phyloP scores from a whole-genome alignment of 176 grass and related monocot genomes.

The Phoenix dactylifera region DNA sequence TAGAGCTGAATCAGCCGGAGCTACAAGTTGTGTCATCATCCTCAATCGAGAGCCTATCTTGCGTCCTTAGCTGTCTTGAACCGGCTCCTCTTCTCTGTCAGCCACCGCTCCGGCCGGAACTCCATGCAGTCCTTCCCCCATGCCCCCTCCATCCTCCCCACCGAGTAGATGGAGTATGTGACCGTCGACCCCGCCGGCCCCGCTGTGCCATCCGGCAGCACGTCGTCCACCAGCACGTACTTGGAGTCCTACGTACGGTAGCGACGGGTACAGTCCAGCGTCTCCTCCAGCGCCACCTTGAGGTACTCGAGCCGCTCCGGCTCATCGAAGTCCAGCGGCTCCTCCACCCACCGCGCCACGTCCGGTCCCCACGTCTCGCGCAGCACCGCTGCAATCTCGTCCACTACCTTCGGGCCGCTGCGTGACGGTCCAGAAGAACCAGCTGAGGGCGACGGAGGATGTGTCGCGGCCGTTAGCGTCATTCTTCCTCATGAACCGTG shows the following conservation, averaged over 20 bases:
- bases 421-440: slow-evolving; percentile 90
- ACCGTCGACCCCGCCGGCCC: slow-evolving; percentile 71
- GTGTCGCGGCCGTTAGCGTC: slow-evolving; percentile 76
- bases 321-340: slow-evolving; percentile 74
- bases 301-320: slow-evolving; percentile 76
- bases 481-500: slow-evolving; percentile 83
- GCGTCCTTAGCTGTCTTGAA: slow-evolving; percentile 45
- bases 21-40: too few species aligned
- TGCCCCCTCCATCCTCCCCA: slow-evolving; percentile 71
- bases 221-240: slow-evolving; percentile 80
- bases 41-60: too few species aligned
- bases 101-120: slow-evolving; percentile 79
- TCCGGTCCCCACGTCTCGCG: slow-evolving; percentile 55
- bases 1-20: too few species aligned
- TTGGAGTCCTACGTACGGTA: slow-evolving; percentile 90
- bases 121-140: slow-evolving; percentile 89
- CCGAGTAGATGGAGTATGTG: slow-evolving; percentile 96
- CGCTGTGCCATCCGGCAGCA: slow-evolving; percentile 66
- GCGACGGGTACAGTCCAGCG: slow-evolving; percentile 76
- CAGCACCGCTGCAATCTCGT: slow-evolving; percentile 62
- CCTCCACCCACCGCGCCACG: slow-evolving; percentile 39
- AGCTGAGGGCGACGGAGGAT: slow-evolving; percentile 88
- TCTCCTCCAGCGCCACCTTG: slow-evolving; percentile 72
- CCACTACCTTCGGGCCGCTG: slow-evolving; percentile 44
- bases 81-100: slow-evolving; percentile 45